Evolutionary conservation across 768 basidiomycete species (phyloP), one percentile per base, ranked within the genome.

Genomic region (Amanita polypyramis): DNA sequence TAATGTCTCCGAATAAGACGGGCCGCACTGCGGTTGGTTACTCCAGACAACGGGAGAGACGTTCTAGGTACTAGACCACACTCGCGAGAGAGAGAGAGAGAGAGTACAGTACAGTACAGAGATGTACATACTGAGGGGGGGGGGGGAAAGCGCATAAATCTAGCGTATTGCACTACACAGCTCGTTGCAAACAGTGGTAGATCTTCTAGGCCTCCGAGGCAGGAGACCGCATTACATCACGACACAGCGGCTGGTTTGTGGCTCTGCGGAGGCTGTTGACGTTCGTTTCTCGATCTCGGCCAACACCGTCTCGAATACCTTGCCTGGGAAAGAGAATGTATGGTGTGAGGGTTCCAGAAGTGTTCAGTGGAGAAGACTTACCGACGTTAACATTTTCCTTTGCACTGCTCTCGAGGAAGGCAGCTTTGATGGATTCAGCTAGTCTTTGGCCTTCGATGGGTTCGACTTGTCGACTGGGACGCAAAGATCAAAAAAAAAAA

Each of bases 331-430:
- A 33, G 32, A 45, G 43, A 21, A 39, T 40, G 29, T 20, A 20
- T 33, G 25, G 7, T 27, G 25, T 27, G 25, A 27, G 25, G 25
- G 25, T 27, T 27, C 7, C 25, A 7, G 11, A 27, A 42, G 23
- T 17, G 23, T 33, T 43, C 10, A n/a, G 15, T 30, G 15, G 43
- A 35, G 25, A 38, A 10, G 40, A 83, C 92, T 65, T 57, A 92
- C 92, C 80, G 56, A 96, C 84, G 64, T 95, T 93, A 63, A 79
- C 64, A 55, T 91, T 87, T 50, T 78, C 73, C 74, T 88, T 88
- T 30, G 93, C 90, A 57, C 87, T 91, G 11, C 88, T 88, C 66
- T 95, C 93, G 36, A 94, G 73, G 70, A 82, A 94, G 3, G 83
- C 85, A 6, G 88, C 82, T 34, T 80, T 75, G 56, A 82, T 78